Conservation (phyloP, 2,329 filamentous ascomycete species). For the Curvularia spicifera region DNA sequence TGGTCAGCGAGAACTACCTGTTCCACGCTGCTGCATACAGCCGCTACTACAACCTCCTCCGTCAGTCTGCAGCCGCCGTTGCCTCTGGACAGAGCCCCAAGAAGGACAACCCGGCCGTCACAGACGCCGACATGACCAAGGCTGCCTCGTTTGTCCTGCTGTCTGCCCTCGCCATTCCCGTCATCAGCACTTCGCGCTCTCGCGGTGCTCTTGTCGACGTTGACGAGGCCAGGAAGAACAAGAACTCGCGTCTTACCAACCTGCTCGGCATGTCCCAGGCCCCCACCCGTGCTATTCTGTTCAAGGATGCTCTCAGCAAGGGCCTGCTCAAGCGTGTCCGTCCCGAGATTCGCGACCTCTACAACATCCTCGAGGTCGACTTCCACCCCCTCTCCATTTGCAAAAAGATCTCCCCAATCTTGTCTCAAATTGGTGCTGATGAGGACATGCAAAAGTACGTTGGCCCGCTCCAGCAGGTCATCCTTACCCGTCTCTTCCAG, state of each 20-base stretch:
- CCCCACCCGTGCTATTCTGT: conserved; percentile 86
- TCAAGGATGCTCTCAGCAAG: conserved; percentile 96
- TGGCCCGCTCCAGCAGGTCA: conserved; percentile 94
- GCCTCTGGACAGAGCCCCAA: conserved; percentile 87
- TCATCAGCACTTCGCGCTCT: conserved; percentile 97
- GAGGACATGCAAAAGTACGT: conserved; percentile 98
- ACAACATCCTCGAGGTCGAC: conserved; percentile 98
- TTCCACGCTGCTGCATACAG: conserved; percentile 99
- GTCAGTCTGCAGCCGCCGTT: conserved; percentile 83
- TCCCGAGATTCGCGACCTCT: conserved; percentile 94
- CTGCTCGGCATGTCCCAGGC: conserved; percentile 90
- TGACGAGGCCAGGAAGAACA: conserved; percentile 96
- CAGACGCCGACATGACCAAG: conserved; percentile 89
- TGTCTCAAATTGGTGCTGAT: conserved; percentile 90
- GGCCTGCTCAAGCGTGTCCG: conserved; percentile 89
- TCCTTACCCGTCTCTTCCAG: conserved; percentile 97
- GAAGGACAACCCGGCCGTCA: conserved; percentile 89
- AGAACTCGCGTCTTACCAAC: conserved; percentile 96
- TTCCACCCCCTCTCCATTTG: conserved; percentile 99
- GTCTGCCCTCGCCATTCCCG: conserved; percentile 94
- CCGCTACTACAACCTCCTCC: conserved; percentile 94
- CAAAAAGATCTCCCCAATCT: conserved; percentile 97
- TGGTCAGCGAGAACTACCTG: conserved; percentile 98
- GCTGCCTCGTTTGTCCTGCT: conserved; percentile 94
- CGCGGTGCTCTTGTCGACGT: conserved; percentile 95